Percentiles rank a stretch among this genome's conserved stretches.
These are phyloP conservation scores for Paramyrothecium sp. DNA, from an alignment of 2,329 filamentous ascomycete species.

Conservation along the genomic window DNA sequence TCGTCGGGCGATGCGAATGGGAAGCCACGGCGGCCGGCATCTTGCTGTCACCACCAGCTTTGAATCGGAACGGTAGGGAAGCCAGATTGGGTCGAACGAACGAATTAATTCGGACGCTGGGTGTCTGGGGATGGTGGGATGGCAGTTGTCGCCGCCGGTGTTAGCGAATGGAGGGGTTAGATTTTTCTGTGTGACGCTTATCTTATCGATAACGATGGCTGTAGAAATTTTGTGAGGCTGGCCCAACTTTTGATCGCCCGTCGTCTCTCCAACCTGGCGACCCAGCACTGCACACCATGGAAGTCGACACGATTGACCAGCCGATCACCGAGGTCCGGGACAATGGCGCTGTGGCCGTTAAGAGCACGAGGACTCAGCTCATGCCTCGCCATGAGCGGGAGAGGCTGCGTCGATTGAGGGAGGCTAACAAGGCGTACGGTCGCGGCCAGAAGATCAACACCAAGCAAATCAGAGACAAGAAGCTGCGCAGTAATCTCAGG, in stretches of 20 bases:
- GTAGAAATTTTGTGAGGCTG: constrained; percentile 32
- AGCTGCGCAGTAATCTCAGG: constrained; percentile 77
- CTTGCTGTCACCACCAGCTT: constrained; percentile 70
- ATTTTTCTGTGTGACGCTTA: constrained; percentile 33
- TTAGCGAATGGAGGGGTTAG: constrained; percentile 33
- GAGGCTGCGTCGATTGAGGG: constrained; percentile 50
- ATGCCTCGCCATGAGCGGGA: constrained; percentile 49
- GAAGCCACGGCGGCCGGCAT: constrained; percentile 68
- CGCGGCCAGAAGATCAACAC: constrained; percentile 74
- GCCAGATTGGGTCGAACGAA: constrained; percentile 49
- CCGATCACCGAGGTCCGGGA: constrained; percentile 35
- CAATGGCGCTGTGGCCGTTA: constrained; percentile 53
- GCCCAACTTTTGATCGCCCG: constrained; percentile 10
- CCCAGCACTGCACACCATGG: constrained; percentile 28
- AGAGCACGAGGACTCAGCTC: constrained; percentile 50
- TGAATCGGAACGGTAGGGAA: constrained; percentile 83
- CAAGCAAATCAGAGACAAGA: constrained; percentile 81
- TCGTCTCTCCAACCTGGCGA: constrained; percentile 12
- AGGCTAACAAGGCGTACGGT: constrained; percentile 77
- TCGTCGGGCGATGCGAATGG: constrained; percentile 91
- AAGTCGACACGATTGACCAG: constrained; percentile 32
- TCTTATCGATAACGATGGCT: constrained; percentile 33
- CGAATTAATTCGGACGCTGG: not conserved
- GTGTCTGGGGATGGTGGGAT: constrained; percentile 7
- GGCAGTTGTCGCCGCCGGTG: not conserved